A percentile compares a stretch with the other conserved stretches of the same genome.
phyloP scores from a whole-genome alignment of 805 yeast genomes.

The Jamesozyma piceae region DNA sequence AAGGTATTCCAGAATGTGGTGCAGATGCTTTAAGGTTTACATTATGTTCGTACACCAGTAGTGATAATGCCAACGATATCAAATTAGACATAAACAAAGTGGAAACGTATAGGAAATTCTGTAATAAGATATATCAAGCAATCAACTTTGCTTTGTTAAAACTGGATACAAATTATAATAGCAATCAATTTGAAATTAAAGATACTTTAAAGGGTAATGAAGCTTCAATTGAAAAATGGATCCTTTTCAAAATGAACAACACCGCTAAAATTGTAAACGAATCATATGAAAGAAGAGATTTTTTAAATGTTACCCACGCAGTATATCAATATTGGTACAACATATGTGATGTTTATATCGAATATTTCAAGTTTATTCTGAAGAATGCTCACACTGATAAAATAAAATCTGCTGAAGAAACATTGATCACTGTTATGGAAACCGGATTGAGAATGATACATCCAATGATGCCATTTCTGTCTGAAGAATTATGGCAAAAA shows the following conservation, averaged over 20 bases:
- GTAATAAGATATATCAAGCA: slow-evolving; percentile 97
- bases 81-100: slow-evolving; percentile 90
- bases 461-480: slow-evolving; percentile 94
- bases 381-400: slow-evolving; percentile 77
- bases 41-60: slow-evolving; percentile 92
- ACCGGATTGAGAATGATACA: slow-evolving; percentile 83
- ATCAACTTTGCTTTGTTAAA: slow-evolving; percentile 89
- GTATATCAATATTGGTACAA: slow-evolving; percentile 90
- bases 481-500: slow-evolving; percentile 98
- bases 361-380: slow-evolving; percentile 85
- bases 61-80: slow-evolving; percentile 95
- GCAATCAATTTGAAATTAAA: slow-evolving; percentile 28
- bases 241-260: slow-evolving; percentile 66
- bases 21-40: slow-evolving; percentile 97
- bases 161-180: slow-evolving; percentile 52
- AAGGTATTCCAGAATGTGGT: slow-evolving; percentile 97
- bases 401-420: slow-evolving; percentile 77
- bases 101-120: slow-evolving; percentile 96
- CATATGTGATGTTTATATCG: slow-evolving; percentile 93
- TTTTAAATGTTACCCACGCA: slow-evolving; percentile 71
- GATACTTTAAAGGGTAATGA: slow-evolving; percentile 44
- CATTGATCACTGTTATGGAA: slow-evolving; percentile 82
- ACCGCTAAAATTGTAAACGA: slow-evolving; percentile 53
- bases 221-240: slow-evolving; percentile 89
- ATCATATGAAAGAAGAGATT: slow-evolving; percentile 72